Conservation (phyloP, 225 moss, liverwort and hornwort genomes). For the Thuidium tamariscinum region DNA sequence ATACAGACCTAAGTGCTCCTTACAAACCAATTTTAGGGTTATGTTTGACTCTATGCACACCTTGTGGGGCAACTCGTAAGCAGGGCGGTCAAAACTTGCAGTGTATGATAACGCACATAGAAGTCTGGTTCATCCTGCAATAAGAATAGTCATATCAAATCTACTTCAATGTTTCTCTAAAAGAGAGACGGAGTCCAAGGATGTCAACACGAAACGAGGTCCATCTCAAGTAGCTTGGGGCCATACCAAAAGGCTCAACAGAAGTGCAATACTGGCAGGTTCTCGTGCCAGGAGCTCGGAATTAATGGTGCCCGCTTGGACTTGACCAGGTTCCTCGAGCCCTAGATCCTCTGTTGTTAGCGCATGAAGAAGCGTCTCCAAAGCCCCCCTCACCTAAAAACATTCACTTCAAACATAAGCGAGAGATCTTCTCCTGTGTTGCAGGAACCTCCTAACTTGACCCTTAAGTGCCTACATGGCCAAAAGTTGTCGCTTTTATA, state of each 20-base stretch:
- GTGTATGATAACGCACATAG: conserved; percentile 91
- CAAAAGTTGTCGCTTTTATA: no score
- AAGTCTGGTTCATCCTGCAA: conserved; percentile 90
- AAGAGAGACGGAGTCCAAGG: neutral
- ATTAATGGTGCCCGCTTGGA: conserved; percentile 75
- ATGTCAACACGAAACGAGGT: neutral
- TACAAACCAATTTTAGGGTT: neutral
- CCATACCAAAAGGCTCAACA: conserved; percentile 98
- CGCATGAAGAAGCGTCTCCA: conserved; percentile 92
- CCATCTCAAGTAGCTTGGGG: neutral
- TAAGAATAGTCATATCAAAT: conserved; percentile 3
- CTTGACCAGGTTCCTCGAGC: conserved; percentile 54
- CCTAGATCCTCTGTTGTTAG: conserved; percentile 67
- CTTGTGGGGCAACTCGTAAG: conserved; percentile 91
- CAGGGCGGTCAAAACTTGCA: conserved; percentile 85
- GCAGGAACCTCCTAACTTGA: neutral
- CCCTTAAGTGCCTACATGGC: neutral
- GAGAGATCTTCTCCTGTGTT: neutral
- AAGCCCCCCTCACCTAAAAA: conserved; percentile 74
- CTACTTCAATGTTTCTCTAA: neutral
- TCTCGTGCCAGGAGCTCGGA: conserved; percentile 94
- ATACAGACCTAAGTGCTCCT: neutral
- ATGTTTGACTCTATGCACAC: conserved; percentile 31
- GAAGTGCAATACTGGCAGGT: conserved; percentile 68
- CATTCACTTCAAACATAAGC: neutral